Evolutionary conservation across 2,329 filamentous ascomycete genomes (phyloP).

Genomic region (Escovopsis sp.): DNA sequence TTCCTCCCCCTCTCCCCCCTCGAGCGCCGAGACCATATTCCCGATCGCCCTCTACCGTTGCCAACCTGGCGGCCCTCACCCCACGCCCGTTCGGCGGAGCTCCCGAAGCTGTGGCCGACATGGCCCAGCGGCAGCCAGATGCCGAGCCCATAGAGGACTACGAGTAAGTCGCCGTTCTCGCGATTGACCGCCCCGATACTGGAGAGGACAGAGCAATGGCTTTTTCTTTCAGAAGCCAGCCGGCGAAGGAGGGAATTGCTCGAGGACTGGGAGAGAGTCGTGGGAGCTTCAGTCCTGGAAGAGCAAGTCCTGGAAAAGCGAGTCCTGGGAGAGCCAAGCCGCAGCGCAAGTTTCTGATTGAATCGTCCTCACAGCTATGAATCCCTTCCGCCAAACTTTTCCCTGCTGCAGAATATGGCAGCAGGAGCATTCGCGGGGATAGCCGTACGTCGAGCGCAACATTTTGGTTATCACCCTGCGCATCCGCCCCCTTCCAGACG

Average conservation of each 20-base stretch:
- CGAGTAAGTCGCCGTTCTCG: too few relatives aligned
- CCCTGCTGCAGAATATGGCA: conserved; percentile 83
- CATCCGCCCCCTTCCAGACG: neutral
- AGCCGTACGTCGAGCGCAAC: conserved; percentile 44
- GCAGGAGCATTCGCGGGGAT: conserved; percentile 95
- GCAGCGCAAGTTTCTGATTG: neutral
- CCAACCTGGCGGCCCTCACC: conserved; percentile 49
- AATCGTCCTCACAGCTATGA: conserved; percentile 53
- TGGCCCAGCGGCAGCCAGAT: conserved; percentile 56
- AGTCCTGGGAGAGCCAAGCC: too few relatives aligned
- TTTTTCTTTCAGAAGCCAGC: too few relatives aligned
- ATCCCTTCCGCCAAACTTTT: conserved; percentile 86
- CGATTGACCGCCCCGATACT: too few relatives aligned
- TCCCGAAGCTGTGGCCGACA: conserved; percentile 51
- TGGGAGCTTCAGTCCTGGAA: neutral
- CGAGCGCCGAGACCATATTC: neutral
- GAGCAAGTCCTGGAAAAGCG: too few relatives aligned
- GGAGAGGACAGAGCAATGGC: conserved; percentile 21
- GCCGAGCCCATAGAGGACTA: conserved; percentile 49
- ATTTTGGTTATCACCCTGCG: neutral
- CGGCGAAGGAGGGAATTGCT: too few relatives aligned
- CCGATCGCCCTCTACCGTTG: conserved; percentile 14
- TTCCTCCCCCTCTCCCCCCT: neutral
- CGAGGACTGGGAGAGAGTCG: neutral
- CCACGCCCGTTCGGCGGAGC: conserved; percentile 45